Percentiles rank a stretch among this genome's conserved stretches.
phyloP scores from a whole-genome alignment of 164 flowering plant species.

The Nelumbo lutea region DNA sequence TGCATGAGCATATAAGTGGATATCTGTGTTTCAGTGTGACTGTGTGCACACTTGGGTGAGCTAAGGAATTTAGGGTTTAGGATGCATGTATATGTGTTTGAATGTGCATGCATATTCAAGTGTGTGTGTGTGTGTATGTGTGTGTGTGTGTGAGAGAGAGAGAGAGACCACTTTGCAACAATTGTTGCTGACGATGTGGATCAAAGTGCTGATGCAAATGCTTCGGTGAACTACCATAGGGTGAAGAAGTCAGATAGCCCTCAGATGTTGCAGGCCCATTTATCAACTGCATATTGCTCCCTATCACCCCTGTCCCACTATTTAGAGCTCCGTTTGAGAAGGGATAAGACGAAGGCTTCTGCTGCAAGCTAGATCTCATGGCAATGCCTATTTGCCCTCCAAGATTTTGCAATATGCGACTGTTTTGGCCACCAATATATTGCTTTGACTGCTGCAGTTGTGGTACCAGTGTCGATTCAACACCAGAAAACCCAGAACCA shows the following conservation, averaged over 20 bases:
- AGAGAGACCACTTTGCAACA: slow-evolving; percentile 45
- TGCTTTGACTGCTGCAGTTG: slow-evolving; percentile 63
- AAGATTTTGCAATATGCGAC: slow-evolving; percentile 60
- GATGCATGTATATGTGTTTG: too few species aligned
- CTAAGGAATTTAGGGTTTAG: too few species aligned
- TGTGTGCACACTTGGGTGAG: too few species aligned
- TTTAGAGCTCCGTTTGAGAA: slow-evolving; percentile 59
- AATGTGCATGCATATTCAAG: too few species aligned
- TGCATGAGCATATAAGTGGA: too few species aligned
- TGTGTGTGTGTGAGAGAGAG: slow-evolving; percentile 12
- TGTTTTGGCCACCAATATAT: slow-evolving; percentile 63
- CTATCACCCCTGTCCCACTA: slow-evolving; percentile 57
- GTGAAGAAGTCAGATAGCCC: slow-evolving; percentile 41
- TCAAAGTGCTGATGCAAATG: slow-evolving; percentile 54
- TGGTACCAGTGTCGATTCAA: slow-evolving; percentile 53
- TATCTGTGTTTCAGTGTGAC: too few species aligned
- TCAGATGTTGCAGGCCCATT: slow-evolving; percentile 64
- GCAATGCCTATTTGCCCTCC: slow-evolving; percentile 73
- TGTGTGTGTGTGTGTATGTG: too few species aligned
- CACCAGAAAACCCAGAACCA: slow-evolving; percentile 51
- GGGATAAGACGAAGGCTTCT: slow-evolving; percentile 47
- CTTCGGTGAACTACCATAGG: slow-evolving; percentile 49
- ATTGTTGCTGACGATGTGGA: slow-evolving; percentile 51
- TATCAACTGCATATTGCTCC: slow-evolving; percentile 49
- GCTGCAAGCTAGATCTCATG: slow-evolving; percentile 61